Percentiles rank a stretch among this genome's conserved stretches.
Evolutionary conservation across 306 rosid genomes (phyloP).

Genomic region (Pyrus bretschneideri): DNA sequence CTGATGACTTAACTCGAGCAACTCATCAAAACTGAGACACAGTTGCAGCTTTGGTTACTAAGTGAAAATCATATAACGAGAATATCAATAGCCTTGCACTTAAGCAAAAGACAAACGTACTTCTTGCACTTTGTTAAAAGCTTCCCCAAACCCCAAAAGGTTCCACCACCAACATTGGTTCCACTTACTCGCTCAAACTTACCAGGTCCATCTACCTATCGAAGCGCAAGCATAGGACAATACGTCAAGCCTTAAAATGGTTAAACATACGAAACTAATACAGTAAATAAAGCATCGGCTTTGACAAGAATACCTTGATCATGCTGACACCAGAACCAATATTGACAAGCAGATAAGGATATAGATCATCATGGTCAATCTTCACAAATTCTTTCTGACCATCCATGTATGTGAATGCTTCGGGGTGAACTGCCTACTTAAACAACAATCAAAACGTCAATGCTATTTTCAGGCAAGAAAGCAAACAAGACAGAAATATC

Average conservation of each 20-base stretch:
- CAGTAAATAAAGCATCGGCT: conserved; percentile 1
- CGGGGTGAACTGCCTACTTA: conserved; percentile 66
- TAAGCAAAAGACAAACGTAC: conserved; percentile 24
- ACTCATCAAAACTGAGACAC: conserved; percentile 76
- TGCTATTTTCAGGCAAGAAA: conserved; percentile 14
- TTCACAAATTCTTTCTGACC: conserved; percentile 69
- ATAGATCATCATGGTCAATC: conserved; percentile 71
- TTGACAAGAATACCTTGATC: conserved; percentile 61
- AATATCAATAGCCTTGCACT: conserved; percentile 8
- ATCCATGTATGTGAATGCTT: conserved; percentile 70
- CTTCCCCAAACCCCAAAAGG: conserved; percentile 97
- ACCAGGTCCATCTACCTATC: conserved; percentile 86
- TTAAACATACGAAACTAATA: conserved; percentile 10
- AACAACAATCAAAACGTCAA: conserved; percentile 16
- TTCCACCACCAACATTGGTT: conserved; percentile 94
- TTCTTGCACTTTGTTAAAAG: conserved; percentile 84
- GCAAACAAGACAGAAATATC: background rate
- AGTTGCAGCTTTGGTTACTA: conserved; percentile 5
- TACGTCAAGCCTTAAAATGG: background rate
- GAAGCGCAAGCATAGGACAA: conserved; percentile 16
- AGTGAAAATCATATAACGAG: conserved; percentile 8
- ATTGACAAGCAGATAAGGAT: conserved; percentile 90
- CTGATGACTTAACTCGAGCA: conserved; percentile 80
- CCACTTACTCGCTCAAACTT: conserved; percentile 94
- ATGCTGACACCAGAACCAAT: conserved; percentile 98